A percentile compares a stretch with the other conserved stretches of the same genome.
These are phyloP conservation scores for Rubia peregrina DNA, from an alignment of 305 asterid genomes.

Conservation along the genomic window DNA sequence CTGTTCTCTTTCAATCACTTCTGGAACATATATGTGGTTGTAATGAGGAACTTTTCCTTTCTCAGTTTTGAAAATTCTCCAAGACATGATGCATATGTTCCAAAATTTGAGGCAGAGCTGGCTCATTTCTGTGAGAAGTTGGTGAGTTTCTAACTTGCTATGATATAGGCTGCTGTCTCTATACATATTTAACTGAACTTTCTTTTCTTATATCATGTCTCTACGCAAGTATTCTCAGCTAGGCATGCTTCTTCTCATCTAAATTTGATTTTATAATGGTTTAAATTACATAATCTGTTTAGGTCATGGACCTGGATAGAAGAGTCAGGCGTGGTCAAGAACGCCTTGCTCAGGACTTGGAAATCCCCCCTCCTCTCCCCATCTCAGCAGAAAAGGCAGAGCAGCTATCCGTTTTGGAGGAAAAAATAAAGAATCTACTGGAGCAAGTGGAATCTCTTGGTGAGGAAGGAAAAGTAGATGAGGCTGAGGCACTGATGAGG, in stretches of 20 bases:
- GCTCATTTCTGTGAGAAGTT: slow-evolving; percentile 88
- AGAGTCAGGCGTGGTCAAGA: slow-evolving; percentile 95
- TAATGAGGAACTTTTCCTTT: slow-evolving; percentile 6
- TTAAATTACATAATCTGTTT: slow-evolving; percentile 11
- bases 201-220: background rate
- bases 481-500: slow-evolving; percentile 98
- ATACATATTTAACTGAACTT: background rate
- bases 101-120: slow-evolving; percentile 90
- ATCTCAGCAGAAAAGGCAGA: slow-evolving; percentile 88
- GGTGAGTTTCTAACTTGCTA: slow-evolving; percentile 42
- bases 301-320: slow-evolving; percentile 92
- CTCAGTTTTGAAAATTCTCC: slow-evolving; percentile 87
- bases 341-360: slow-evolving; percentile 90
- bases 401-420: slow-evolving; percentile 80
- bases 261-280: background rate
- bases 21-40: slow-evolving; percentile 1
- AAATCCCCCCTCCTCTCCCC: slow-evolving; percentile 83
- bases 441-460: slow-evolving; percentile 99
- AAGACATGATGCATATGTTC: slow-evolving; percentile 71
- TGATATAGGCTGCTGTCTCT: slow-evolving; percentile 13
- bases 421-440: slow-evolving; percentile 84
- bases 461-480: slow-evolving; percentile 97
- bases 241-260: background rate
- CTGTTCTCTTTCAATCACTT: background rate
- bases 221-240: background rate